A percentile compares a stretch with the other conserved stretches of the same genome.
Evolutionary conservation across 768 basidiomycete species (phyloP).

Genomic region (Trametes meyenii): DNA sequence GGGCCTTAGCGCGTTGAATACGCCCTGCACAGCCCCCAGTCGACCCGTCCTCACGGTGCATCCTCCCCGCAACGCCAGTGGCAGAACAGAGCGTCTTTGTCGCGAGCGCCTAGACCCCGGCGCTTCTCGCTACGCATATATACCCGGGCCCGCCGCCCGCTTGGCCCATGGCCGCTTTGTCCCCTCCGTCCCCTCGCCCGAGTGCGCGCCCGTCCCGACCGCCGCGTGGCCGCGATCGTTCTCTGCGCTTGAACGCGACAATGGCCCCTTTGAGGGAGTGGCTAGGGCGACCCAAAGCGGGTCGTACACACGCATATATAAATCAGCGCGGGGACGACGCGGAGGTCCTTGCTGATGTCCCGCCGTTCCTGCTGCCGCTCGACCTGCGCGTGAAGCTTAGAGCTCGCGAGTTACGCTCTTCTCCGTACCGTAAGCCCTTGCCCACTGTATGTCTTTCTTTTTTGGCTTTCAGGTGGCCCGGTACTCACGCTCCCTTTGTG

Average conservation of each 20-base stretch:
- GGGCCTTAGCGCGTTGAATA: background rate
- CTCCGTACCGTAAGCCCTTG: background rate
- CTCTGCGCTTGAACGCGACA: background rate
- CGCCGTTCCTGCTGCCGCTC: conserved; percentile 21
- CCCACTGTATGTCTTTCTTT: background rate
- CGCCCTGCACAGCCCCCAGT: conserved; percentile 1
- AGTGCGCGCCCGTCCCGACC: background rate
- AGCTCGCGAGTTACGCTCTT: background rate
- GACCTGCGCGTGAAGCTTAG: conserved; percentile 10
- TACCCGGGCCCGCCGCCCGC: conserved; percentile 3
- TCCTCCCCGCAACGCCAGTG: background rate
- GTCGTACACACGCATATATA: conserved; percentile 1
- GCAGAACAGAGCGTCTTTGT: conserved; percentile 15
- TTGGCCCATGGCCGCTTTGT: conserved; percentile 12
- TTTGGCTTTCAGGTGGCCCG: no score
- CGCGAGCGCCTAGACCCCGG: conserved; percentile 3
- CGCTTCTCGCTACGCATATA: conserved; percentile 10
- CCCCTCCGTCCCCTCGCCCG: background rate
- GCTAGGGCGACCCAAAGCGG: conserved; percentile 9
- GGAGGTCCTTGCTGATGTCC: conserved; percentile 13
- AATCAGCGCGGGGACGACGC: conserved; percentile 1
- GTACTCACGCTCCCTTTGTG: background rate
- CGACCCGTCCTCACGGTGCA: background rate
- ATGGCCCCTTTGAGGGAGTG: conserved; percentile 14
- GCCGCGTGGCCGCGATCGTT: background rate